Base-by-base conservation (phyloP, 2,329 filamentous ascomycete species). In the Stagonosporopsis vannaccii region DNA sequence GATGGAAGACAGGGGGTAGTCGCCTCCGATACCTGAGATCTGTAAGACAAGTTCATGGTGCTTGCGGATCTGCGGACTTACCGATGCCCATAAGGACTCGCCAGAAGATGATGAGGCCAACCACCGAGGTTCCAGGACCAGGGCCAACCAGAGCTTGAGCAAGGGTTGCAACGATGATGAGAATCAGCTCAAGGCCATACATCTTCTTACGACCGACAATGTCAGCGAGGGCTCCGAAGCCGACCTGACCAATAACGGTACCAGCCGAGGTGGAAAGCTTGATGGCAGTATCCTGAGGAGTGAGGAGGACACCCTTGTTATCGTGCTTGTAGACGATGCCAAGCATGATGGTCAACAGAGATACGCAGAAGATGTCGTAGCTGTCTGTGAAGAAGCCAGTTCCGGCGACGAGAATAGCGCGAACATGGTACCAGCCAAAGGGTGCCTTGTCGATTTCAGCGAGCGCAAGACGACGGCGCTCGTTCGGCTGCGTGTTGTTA, bases 351-450 rank as follows among this genome's bases (percentile, higher is more conserved):
- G 68, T 70, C 53, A 72, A 57, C 30, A 70, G 57, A 20, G 65
- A 70, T 6, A 90, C 66, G 40, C 68, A 70, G 77, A 94, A 94
- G 48, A 75, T 71, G 47, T 75, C 72, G 77, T 94, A 94, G 32
- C 89, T 90, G 73, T 95, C 91, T 13, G 91, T 94, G 79, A 95
- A 95, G 86, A 96, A 96, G 69, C 66, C 91, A 54, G 93, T 89
- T 69, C 91, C 91, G 30, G 90, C 90, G 23, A 95, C 90, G 23
- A 90, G 77, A 58, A 90, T 85, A 60, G 90, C 90, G 42, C 90
- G 85, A 51, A 94, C 85, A 72, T 95, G 91, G 75, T 92, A 91
- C 90, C 74, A 94, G 69, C 90, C 89, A 59, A 94, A 93, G 3
- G 87, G 87, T 9, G 90, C 90, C 78, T 89, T 89, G 79, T 94